Evolutionary conservation across 2,329 filamentous ascomycete species (phyloP), one percentile per base, ranked within the genome.

Genomic region (Parascedosporium putredinis): DNA sequence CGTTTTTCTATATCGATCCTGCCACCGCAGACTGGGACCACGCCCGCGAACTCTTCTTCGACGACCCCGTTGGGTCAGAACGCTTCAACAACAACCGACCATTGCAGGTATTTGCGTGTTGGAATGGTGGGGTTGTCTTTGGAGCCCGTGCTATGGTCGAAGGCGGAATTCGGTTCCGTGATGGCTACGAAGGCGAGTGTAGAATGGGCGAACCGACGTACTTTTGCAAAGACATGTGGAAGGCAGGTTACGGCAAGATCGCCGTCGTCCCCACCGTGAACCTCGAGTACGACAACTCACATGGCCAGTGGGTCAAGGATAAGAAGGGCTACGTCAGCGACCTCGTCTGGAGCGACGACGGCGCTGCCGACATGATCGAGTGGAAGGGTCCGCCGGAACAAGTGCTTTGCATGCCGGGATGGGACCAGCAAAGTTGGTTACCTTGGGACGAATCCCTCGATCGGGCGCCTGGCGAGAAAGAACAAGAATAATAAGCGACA

Each of bases 81-180:
- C 61, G 69, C 3, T 70, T 68, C 49, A 46, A 54, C 1, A 52
- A 53, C 0, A 58, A 64, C 22, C 59, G 62, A 14, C 76, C 78
- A 1, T 74, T 81, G 51, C 79, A 81, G 58, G 77, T 80, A 0
- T 81, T 78, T 51, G 60, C 76, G 1, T 82, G 79, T 58, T 81
- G 78, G 78, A 80, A 81, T 51, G 79, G 78, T 2, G 74, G 71
- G 0, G 66, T 67, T 0, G 69, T 67, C 0, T 71, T 80, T 47
- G 63, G 62, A 0, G 76, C 74, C 0, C 60, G 62, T 36, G 73
- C 75, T 0, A 56, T 81, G 7, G 51, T 78, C 3, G 60, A 67
- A 14, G 56, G 62, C 0, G 63, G 62, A 8, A 58, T 80, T 2
- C 54, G 58, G 4, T 81, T 81, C 56, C 67, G 78, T 1, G 56